These are phyloP conservation scores for Coemansia umbellata DNA, from an alignment of 192 early-diverging fungal species.

Conservation along the genomic window DNA sequence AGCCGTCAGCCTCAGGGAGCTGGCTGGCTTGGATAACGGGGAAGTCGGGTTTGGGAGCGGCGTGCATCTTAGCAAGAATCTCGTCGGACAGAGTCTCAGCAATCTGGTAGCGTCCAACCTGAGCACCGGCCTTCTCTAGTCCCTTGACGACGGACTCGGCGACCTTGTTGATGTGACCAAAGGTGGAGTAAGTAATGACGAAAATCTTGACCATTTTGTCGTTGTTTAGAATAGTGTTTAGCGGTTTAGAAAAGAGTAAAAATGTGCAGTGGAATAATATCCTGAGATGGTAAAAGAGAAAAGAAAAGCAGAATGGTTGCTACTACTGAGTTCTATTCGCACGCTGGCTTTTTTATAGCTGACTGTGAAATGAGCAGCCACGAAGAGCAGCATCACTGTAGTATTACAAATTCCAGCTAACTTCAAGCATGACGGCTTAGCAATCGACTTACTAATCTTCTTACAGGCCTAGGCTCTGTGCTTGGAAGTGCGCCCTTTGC, in stretches of 20 bases:
- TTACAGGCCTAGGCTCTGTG: no score
- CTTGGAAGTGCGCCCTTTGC: no score
- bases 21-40: conserved; percentile 55
- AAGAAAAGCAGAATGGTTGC: no score
- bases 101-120: conserved; percentile 55
- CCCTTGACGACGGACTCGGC: conserved; percentile 63
- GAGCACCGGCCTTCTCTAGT: conserved; percentile 51
- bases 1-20: conserved; percentile 61
- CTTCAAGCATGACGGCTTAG: no score
- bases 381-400: no score
- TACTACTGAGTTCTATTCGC: no score
- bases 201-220: conserved; percentile 37
- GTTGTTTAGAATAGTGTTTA: neutral
- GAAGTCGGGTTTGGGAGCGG: conserved; percentile 53
- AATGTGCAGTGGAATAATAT: no score
- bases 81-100: conserved; percentile 64
- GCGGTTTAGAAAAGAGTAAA: neutral
- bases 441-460: no score
- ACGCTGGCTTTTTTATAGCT: no score
- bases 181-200: conserved; percentile 68
- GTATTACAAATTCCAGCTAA: no score
- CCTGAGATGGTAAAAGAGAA: no score
- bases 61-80: conserved; percentile 69
- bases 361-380: no score
- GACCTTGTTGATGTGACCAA: conserved; percentile 69